These are phyloP conservation scores for Podila clonocystis DNA, from an alignment of 192 early-diverging fungal species.

Conservation along the genomic window DNA sequence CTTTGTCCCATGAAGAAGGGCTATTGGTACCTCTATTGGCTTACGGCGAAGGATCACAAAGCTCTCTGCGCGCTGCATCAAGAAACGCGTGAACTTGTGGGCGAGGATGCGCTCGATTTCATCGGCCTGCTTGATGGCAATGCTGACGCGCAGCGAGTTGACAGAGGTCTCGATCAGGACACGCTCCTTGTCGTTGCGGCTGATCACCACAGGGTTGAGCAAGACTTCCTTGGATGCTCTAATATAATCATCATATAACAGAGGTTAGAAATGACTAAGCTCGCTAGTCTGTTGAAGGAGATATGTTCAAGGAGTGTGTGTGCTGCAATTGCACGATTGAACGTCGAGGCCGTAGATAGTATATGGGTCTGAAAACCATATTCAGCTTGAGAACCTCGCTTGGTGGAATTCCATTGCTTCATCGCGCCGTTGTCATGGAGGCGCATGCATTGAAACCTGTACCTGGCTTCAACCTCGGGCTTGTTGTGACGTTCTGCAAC, in stretches of 20 bases:
- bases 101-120: constrained; percentile 94
- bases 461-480: constrained; percentile 95
- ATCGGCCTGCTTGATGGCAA: constrained; percentile 98
- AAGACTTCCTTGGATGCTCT: constrained; percentile 85
- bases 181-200: constrained; percentile 91
- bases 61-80: constrained; percentile 96
- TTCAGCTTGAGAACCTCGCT: background rate
- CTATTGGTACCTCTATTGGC: constrained; percentile 74
- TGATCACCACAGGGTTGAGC: constrained; percentile 86
- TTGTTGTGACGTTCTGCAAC: constrained; percentile 98
- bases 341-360: too few species aligned
- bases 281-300: background rate
- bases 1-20: too few species aligned
- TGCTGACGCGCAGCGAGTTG: constrained; percentile 94
- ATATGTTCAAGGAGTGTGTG: background rate
- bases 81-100: constrained; percentile 97
- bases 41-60: constrained; percentile 94
- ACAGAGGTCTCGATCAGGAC: constrained; percentile 94
- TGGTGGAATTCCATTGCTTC: background rate
- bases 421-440: too few species aligned
- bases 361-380: too few species aligned
- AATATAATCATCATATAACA: background rate
- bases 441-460: constrained; percentile 8
- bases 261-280: background rate
- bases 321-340: background rate